Conservation (phyloP, 495 filamentous ascomycete genomes). For the Penicillium subrubescens region DNA sequence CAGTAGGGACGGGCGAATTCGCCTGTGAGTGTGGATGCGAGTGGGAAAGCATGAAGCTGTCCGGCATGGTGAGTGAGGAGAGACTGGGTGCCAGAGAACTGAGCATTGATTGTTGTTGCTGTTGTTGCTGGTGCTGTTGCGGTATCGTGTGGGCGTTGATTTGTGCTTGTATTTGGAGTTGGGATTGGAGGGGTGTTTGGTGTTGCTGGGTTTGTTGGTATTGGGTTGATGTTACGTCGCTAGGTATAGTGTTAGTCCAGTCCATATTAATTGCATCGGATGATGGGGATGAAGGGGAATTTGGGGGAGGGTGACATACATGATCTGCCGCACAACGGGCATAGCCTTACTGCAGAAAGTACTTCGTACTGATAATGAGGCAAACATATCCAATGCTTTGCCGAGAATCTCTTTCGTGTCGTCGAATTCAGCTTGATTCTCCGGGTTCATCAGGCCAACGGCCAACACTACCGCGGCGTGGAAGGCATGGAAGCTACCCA, state of each 20-base stretch:
- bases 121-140: constrained; percentile 6
- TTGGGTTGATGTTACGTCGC: constrained; percentile 29
- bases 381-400: constrained; percentile 40
- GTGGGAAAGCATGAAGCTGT: constrained; percentile 21
- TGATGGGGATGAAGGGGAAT: background rate
- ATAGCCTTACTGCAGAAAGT: constrained; percentile 47
- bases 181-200: constrained; percentile 8
- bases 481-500: constrained; percentile 46
- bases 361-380: constrained; percentile 42
- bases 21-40: constrained; percentile 16
- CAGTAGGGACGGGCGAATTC: constrained; percentile 27
- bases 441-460: constrained; percentile 34
- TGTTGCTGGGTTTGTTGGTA: constrained; percentile 22
- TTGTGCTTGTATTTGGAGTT: constrained; percentile 15
- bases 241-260: constrained; percentile 16
- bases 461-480: constrained; percentile 42
- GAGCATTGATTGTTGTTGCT: constrained; percentile 14
- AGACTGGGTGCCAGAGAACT: constrained; percentile 11
- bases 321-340: constrained; percentile 39
- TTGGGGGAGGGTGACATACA: constrained; percentile 27
- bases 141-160: constrained; percentile 12
- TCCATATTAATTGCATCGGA: background rate
- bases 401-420: constrained; percentile 37
- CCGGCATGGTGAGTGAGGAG: constrained; percentile 18
- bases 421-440: constrained; percentile 35